Base-by-base conservation (phyloP, 2,329 filamentous ascomycete species). In the Ophiostoma novo-ulmi region DNA sequence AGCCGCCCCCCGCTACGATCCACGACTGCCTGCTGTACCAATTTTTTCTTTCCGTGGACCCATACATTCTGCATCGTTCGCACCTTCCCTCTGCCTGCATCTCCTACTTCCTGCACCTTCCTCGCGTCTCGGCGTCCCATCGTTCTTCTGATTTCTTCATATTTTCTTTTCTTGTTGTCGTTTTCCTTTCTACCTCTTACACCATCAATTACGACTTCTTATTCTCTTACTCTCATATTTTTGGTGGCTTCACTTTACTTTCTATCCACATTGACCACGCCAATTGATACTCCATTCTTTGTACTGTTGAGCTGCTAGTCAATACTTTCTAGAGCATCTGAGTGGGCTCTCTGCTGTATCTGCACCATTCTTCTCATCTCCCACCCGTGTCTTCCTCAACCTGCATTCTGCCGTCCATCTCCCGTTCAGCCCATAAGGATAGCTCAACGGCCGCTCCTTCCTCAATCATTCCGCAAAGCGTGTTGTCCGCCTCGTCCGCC, bases 21-120 rank as follows among this genome's bases (percentile, higher is more conserved):
- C 70, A 69, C 70, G 67, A 26, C 70, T 66, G 67, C 70, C 70
- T 69, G 65, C 35, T 64, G 61, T 64, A 63, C 58, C 61, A 36
- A 69, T 44, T 61, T 71, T 71, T 67, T 69, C 64, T 44, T 61
- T 38, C 55, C 55, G 52, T 35, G 61, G 68, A 55, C 67, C 61
- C 61, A 63, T 63, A 10, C 63, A 17, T 55, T 63, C 70, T 66
- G 35, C 70, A 69, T 63, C 31, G 11, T 17, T 71, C 70, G 70
- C 63, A 58, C 70, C 66, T 71, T 68, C 67, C 61, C 58, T 63
- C 58, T 13, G 20, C 65, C 65, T 36, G 39, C 48, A 48, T 67
- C 65, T 48, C 64, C 22, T 22, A 26, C 35, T 61, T 41, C 14
- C 38, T 65, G 38, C 58, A 38, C 61, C 61, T 64, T 64, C 61